These are phyloP conservation scores for Leccinum barrowsii DNA, from an alignment of 768 basidiomycete species.

Conservation along the genomic window DNA sequence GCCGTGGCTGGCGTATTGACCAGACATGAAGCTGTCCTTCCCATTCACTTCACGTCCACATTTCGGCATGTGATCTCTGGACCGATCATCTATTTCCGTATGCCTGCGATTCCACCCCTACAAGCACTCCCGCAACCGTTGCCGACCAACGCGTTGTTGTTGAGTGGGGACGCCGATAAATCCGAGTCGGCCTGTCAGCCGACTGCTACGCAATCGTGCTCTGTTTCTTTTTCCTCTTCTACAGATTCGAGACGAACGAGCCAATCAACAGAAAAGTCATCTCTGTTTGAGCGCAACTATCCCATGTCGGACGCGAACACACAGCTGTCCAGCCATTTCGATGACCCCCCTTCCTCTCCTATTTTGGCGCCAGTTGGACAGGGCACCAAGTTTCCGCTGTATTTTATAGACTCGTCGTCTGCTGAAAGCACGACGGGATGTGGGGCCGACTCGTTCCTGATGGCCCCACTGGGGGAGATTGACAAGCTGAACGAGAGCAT, in stretches of 20 bases:
- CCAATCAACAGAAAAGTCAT: constrained; percentile 32
- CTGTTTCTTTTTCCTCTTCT: constrained; percentile 55
- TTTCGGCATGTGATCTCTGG: constrained; percentile 63
- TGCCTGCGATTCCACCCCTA: constrained; percentile 67
- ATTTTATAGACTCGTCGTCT: constrained; percentile 45
- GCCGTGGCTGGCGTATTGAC: constrained; percentile 4
- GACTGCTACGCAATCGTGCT: constrained; percentile 35
- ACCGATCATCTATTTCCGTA: constrained; percentile 60
- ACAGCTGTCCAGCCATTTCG: constrained; percentile 17
- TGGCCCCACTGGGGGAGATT: constrained; percentile 42
- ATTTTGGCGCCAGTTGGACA: constrained; percentile 7
- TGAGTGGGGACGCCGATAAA: constrained; percentile 26
- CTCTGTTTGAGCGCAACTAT: constrained; percentile 27
- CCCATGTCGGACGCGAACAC: constrained; percentile 27
- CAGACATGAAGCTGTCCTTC: constrained; percentile 51
- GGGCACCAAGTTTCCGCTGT: constrained; percentile 29
- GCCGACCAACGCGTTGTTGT: constrained; percentile 23
- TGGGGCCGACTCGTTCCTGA: constrained; percentile 30
- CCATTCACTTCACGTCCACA: constrained; percentile 66
- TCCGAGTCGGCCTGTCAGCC: constrained; percentile 20
- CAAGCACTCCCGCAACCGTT: constrained; percentile 40
- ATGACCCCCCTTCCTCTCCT: constrained; percentile 21
- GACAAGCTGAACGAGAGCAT: constrained; percentile 52
- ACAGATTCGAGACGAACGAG: constrained; percentile 36
- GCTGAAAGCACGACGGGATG: constrained; percentile 40